Percentiles rank a stretch among this genome's conserved stretches.
Conservation (phyloP, 305 asterid genomes). For the Vinca major region DNA sequence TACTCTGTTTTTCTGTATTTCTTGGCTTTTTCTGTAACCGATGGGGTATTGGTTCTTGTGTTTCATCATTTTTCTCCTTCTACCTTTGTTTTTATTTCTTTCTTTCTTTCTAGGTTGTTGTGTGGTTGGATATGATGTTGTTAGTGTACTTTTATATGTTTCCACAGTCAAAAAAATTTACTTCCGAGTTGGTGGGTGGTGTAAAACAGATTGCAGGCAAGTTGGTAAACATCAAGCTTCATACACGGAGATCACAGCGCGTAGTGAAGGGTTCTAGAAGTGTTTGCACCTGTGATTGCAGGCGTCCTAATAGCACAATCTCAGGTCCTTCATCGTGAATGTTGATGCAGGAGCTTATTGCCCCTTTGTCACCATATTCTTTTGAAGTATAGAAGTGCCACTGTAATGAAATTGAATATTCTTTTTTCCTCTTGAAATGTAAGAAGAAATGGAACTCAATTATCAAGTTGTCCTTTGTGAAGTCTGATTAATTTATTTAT, state of each 20-base stretch:
- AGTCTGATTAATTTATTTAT: not conserved
- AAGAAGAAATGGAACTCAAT: not conserved
- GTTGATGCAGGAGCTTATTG: constrained; percentile 11
- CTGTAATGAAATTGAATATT: too few relatives aligned
- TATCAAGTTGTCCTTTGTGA: not conserved
- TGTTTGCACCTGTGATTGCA: constrained; percentile 72
- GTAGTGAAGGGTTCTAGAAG: constrained; percentile 81
- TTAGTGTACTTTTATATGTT: too few relatives aligned
- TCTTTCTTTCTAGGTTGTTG: not conserved
- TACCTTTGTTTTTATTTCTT: too few relatives aligned
- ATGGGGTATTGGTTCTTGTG: too few relatives aligned
- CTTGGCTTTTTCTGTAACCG: too few relatives aligned
- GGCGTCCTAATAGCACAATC: constrained; percentile 53
- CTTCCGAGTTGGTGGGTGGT: constrained; percentile 11
- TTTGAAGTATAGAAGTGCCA: not conserved
- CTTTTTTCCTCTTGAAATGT: constrained; percentile 3
- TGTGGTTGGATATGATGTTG: too few relatives aligned
- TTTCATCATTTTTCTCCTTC: too few relatives aligned
- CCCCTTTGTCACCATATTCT: not conserved
- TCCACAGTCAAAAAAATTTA: too few relatives aligned
- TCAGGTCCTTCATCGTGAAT: constrained; percentile 32
- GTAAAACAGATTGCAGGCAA: constrained; percentile 76
- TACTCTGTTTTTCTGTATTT: too few relatives aligned
- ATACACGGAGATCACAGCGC: constrained; percentile 69
- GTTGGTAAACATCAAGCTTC: constrained; percentile 79